Evolutionary conservation across 164 flowering plant species (phyloP).

Genomic region (Buxus sempervirens): DNA sequence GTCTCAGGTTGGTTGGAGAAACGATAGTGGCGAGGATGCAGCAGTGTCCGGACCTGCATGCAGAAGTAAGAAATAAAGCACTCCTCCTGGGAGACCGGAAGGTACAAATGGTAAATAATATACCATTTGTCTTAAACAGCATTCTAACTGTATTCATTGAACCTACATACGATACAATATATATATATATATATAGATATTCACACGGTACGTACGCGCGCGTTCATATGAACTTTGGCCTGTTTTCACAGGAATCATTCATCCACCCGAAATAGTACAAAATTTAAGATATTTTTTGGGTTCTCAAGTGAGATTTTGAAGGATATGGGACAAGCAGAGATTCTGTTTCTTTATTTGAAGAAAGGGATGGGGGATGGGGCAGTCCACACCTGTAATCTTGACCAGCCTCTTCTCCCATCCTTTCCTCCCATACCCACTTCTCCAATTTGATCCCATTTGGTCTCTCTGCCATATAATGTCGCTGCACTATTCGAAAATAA

Average conservation of each 20-base stretch:
- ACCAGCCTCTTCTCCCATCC: conserved; percentile 36
- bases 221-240: too few species aligned
- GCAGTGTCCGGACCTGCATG: background rate
- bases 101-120: too few species aligned
- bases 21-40: background rate
- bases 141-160: too few species aligned
- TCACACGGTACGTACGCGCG: too few species aligned
- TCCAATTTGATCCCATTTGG: conserved; percentile 11
- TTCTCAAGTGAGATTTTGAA: conserved; percentile 4
- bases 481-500: background rate
- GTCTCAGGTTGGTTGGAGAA: conserved; percentile 5
- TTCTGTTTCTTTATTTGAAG: conserved; percentile 34
- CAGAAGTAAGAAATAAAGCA: background rate
- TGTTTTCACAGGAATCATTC: too few species aligned
- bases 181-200: too few species aligned
- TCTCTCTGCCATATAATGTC: background rate
- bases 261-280: background rate
- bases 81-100: conserved; percentile 18
- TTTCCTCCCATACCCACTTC: conserved; percentile 27
- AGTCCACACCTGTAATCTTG: conserved; percentile 29
- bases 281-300: too few species aligned
- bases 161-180: too few species aligned
- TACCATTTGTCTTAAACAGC: too few species aligned
- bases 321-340: conserved; percentile 49
- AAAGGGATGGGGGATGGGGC: conserved; percentile 36